Conservation (phyloP, 176 grass and related monocot species). For the Eremochloa ophiuroides region DNA sequence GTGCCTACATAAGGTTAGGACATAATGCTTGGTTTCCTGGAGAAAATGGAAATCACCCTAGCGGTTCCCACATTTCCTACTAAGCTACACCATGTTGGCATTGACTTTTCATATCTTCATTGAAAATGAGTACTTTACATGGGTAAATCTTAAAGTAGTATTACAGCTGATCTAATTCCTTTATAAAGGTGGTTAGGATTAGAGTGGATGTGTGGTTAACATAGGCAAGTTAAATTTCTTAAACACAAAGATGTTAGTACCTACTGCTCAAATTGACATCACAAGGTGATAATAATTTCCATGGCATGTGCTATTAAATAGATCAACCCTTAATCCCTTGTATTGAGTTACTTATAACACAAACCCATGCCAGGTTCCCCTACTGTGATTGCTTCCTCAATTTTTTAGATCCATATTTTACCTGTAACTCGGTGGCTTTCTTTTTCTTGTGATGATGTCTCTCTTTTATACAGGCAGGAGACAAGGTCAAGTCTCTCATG, state of each 20-base stretch:
- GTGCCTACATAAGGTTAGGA: neutral
- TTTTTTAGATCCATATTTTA: constrained; percentile 3
- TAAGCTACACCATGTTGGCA: neutral
- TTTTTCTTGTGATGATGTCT: neutral
- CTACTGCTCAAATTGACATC: neutral
- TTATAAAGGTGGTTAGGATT: neutral
- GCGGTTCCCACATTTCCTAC: neutral
- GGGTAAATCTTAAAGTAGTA: neutral
- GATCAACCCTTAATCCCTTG: neutral
- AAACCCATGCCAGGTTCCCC: neutral
- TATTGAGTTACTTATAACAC: neutral
- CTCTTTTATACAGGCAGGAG: constrained; percentile 39
- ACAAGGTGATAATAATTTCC: neutral
- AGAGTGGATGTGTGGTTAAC: neutral
- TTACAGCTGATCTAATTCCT: neutral
- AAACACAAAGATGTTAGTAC: neutral
- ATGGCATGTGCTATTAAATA: neutral
- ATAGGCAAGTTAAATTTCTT: constrained; percentile 1
- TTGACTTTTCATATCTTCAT: neutral
- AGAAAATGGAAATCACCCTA: neutral
- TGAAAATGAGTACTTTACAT: neutral
- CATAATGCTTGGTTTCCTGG: neutral
- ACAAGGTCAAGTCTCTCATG: constrained; percentile 50
- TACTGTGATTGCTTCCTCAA: neutral
- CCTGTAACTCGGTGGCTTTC: neutral